Percentiles rank a stretch among this genome's conserved stretches.
Conservation (phyloP, 2,329 filamentous ascomycete species). For the Ophiostoma perfectum region DNA sequence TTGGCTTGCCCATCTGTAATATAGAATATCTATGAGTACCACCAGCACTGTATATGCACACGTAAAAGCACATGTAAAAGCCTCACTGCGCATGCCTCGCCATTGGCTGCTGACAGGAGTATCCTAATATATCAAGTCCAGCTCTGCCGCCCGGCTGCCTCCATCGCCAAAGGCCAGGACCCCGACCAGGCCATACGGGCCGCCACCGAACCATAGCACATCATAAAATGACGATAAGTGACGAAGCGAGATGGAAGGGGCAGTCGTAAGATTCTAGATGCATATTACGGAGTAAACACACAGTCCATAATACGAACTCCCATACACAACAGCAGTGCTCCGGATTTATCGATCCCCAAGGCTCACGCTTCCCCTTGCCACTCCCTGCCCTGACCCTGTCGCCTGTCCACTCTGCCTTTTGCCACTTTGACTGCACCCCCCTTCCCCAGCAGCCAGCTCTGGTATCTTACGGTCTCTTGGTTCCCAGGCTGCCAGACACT, state of each 20-base stretch:
- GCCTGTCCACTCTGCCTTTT: background rate
- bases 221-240: background rate
- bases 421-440: background rate
- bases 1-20: no score
- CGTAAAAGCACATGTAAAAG: background rate
- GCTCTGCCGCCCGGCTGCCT: background rate
- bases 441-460: background rate
- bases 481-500: background rate
- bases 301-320: background rate
- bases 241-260: slow-evolving; percentile 4
- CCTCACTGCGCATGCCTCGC: background rate
- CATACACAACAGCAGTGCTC: background rate
- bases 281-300: background rate
- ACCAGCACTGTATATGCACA: no score
- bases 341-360: slow-evolving; percentile 4
- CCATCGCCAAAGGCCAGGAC: background rate
- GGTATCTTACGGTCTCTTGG: background rate
- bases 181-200: background rate
- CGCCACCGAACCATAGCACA: slow-evolving; percentile 5
- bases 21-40: no score
- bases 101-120: background rate
- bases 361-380: slow-evolving; percentile 9
- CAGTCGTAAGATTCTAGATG: background rate
- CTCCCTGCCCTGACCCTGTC: background rate
- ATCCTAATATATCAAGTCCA: no score